Conservation (phyloP, 176 grass and related monocot species). For the Alloteropsis semialata region DNA sequence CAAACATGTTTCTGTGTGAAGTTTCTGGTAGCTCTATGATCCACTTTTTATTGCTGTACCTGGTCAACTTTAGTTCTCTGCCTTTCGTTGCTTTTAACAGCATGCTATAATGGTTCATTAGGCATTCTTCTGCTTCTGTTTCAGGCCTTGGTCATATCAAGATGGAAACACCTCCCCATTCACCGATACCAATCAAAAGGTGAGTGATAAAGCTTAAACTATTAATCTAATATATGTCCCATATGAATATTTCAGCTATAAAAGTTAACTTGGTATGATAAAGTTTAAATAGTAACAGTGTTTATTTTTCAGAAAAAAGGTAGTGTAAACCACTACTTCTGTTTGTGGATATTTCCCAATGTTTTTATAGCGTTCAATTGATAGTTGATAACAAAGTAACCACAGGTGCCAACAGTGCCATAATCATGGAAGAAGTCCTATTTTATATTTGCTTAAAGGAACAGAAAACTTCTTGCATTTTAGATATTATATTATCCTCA, state of each 20-base stretch:
- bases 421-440: neutral
- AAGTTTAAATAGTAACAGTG: constrained; percentile 6
- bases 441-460: constrained; percentile 7
- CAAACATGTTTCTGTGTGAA: constrained; percentile 21
- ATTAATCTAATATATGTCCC: neutral
- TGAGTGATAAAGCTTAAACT: neutral
- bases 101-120: constrained; percentile 8
- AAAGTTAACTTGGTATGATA: neutral
- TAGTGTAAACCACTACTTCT: neutral
- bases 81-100: neutral
- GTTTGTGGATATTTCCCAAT: constrained; percentile 1
- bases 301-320: constrained; percentile 21
- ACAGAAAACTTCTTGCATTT: neutral
- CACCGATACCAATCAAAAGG: constrained; percentile 56
- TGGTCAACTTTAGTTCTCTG: constrained; percentile 13
- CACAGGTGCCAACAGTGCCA: neutral
- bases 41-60: neutral
- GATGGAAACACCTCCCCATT: constrained; percentile 70
- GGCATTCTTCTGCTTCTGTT: constrained; percentile 21
- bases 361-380: too few relatives aligned
- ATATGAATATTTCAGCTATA: constrained; percentile 15
- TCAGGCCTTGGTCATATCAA: constrained; percentile 70
- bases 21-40: constrained; percentile 9
- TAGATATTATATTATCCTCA: neutral
- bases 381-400: neutral